Percentiles rank a stretch among this genome's conserved stretches.
Evolutionary conservation across 2,329 filamentous ascomycete genomes (phyloP).

Genomic region (Xenoacremonium recifei): DNA sequence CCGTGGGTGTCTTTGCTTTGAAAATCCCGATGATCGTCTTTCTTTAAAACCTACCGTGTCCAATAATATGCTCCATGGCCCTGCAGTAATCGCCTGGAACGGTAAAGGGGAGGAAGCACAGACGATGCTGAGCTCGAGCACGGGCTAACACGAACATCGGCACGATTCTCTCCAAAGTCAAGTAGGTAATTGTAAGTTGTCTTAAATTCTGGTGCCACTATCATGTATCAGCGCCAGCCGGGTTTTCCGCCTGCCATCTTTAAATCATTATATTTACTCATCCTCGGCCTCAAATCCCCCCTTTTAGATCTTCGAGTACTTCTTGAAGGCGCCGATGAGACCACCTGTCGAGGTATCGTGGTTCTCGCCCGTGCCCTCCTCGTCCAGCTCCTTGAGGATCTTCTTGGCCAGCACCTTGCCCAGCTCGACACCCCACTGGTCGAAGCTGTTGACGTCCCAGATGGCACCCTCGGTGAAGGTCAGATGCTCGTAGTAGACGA

Average conservation of each 20-base stretch:
- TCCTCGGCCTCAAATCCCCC: neutral
- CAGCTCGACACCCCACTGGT: conserved; percentile 99
- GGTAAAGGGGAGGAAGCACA: neutral
- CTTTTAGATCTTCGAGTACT: conserved; percentile 53
- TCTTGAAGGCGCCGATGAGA: conserved; percentile 90
- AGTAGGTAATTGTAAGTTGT: neutral
- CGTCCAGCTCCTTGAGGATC: conserved; percentile 81
- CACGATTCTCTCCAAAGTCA: too few relatives aligned
- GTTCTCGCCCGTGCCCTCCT: conserved; percentile 64
- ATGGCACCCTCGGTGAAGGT: conserved; percentile 97
- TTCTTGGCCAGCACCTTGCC: conserved; percentile 96
- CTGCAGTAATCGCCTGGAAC: neutral
- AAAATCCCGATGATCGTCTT: neutral
- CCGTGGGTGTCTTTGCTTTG: neutral
- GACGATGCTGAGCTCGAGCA: too few relatives aligned
- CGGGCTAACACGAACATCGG: too few relatives aligned
- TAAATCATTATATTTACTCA: neutral
- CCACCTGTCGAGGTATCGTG: conserved; percentile 90
- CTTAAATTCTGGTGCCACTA: neutral
- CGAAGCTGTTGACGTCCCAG: conserved; percentile 99
- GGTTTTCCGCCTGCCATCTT: neutral
- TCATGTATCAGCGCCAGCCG: neutral
- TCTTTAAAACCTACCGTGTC: too few relatives aligned
- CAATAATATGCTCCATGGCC: too few relatives aligned
- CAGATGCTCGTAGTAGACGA: conserved; percentile 98